A percentile compares a stretch with the other conserved stretches of the same genome.
These are phyloP conservation scores for Phytopythium montanum DNA, from an alignment of 352 stramenopile genomes.

Conservation along the genomic window DNA sequence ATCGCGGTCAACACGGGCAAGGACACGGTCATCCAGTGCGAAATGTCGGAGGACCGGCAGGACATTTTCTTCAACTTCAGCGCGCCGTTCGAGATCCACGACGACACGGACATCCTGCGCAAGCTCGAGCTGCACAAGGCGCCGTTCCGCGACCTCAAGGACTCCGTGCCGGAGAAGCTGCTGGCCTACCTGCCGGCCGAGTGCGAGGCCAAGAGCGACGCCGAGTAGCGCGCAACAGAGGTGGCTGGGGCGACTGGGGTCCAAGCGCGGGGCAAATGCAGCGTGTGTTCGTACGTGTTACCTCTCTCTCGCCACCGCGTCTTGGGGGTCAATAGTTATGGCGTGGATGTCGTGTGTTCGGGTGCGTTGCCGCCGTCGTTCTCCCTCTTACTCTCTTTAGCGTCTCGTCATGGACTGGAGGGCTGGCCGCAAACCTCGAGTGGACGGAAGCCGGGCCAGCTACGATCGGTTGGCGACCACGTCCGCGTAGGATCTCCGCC, in stretches of 20 bases:
- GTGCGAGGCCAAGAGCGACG: slow-evolving; percentile 72
- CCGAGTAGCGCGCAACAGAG: slow-evolving; percentile 15
- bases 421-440: background rate
- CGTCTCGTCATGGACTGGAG: background rate
- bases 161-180: slow-evolving; percentile 73
- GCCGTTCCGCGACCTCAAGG: slow-evolving; percentile 55
- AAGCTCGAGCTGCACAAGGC: slow-evolving; percentile 89
- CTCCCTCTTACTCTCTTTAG: background rate
- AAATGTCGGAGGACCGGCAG: slow-evolving; percentile 94
- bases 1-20: slow-evolving; percentile 96
- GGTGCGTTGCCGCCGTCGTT: no score
- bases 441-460: background rate
- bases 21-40: slow-evolving; percentile 94
- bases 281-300: background rate
- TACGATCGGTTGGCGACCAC: slow-evolving; percentile 29
- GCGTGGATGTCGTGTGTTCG: background rate
- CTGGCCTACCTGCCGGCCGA: slow-evolving; percentile 74
- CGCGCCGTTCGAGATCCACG: slow-evolving; percentile 96
- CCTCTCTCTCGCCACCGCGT: background rate
- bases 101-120: slow-evolving; percentile 97
- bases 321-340: slow-evolving; percentile 12
- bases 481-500: slow-evolving; percentile 38
- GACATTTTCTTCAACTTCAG: slow-evolving; percentile 98
- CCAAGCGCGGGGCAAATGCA: background rate
- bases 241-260: no score